phyloP scores from a whole-genome alignment of 208 protist species.

The Crithidia sp. region DNA sequence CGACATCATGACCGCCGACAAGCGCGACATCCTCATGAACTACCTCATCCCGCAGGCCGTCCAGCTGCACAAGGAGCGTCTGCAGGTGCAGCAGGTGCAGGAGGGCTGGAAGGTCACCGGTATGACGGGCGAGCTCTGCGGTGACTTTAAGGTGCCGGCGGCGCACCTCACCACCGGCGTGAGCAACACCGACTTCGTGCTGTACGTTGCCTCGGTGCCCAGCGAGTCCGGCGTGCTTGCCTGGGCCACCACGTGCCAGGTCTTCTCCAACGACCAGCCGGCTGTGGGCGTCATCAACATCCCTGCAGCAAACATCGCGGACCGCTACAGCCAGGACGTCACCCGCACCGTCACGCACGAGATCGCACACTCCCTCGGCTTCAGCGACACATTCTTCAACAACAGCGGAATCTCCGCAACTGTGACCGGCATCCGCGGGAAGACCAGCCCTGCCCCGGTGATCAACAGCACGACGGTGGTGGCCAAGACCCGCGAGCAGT shows the following conservation, averaged over 20 bases:
- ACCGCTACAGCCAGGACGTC: background rate
- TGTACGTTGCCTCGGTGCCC: conserved; percentile 68
- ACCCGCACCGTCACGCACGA: conserved; percentile 68
- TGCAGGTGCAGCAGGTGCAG: conserved; percentile 40
- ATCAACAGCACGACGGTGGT: conserved; percentile 45
- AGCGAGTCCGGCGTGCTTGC: conserved; percentile 12
- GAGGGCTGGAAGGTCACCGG: conserved; percentile 17
- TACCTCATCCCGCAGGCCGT: conserved; percentile 51
- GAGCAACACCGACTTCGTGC: conserved; percentile 54
- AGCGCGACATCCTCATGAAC: conserved; percentile 34
- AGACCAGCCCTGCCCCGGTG: conserved; percentile 13
- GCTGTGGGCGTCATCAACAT: conserved; percentile 63
- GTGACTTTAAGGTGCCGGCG: conserved; percentile 13
- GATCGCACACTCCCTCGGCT: conserved; percentile 87
- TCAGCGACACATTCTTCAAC: conserved; percentile 28
- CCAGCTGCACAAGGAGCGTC: conserved; percentile 52
- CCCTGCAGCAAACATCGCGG: conserved; percentile 34
- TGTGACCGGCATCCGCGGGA: conserved; percentile 38
- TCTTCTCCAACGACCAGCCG: conserved; percentile 22
- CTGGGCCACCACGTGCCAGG: conserved; percentile 57
- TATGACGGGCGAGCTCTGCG: conserved; percentile 3
- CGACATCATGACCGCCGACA: conserved; percentile 44
- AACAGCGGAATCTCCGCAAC: conserved; percentile 1
- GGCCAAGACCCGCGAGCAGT: conserved; percentile 52
- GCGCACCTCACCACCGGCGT: conserved; percentile 47